Evolutionary conservation across 2,329 filamentous ascomycete genomes (phyloP), one percentile per base, ranked within the genome.

Genomic region (Reticulascus tulasneorum): DNA sequence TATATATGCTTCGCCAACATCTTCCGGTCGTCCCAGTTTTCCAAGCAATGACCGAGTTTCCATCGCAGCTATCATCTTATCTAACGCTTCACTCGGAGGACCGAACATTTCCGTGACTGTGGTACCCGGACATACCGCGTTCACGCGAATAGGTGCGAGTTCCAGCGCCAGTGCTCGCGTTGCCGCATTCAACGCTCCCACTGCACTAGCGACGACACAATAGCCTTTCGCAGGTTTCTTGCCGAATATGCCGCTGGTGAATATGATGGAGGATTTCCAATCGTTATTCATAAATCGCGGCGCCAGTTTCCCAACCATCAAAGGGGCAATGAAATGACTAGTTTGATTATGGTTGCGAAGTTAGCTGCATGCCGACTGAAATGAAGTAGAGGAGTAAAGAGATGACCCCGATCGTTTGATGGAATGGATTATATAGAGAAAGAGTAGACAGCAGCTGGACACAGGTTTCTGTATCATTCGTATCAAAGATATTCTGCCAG

Each of bases 1-100:
- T 10, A 69, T 27, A 37, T 67, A 70, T 9, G 58, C 58, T 46
- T 69, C 66, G 0, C 62, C 64, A 19, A 67, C 51, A 25, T 69
- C 63, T 22, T 65, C 60, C 0, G 63, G 54, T 18, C 38, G 17
- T 0, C 38, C 35, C 3, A 38, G 21, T 3, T 17, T 12, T 2
- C 22, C 25, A 1, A 35, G 33, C 1, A 39, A 7, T 8, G 26
- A 36, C 27, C 36, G 35, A 3, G 15, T 24, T 23, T 39, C 37
- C 5, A 26, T 22, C 12, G 21, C 27, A n/a, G n/a, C n/a, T n/a
- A n/a, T n/a, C n/a, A n/a, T n/a, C n/a, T n/a, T n/a, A n/a, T n/a
- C n/a, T n/a, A n/a, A n/a, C 18, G 22, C 22, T 20, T 25, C 25
- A 3, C 34, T 33, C n/a, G 33, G 24, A 12, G 18, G 30, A 5